Base-by-base conservation (phyloP, 176 grass and related monocot genomes). In the bread wheat (Triticum aestivum) region DNA sequence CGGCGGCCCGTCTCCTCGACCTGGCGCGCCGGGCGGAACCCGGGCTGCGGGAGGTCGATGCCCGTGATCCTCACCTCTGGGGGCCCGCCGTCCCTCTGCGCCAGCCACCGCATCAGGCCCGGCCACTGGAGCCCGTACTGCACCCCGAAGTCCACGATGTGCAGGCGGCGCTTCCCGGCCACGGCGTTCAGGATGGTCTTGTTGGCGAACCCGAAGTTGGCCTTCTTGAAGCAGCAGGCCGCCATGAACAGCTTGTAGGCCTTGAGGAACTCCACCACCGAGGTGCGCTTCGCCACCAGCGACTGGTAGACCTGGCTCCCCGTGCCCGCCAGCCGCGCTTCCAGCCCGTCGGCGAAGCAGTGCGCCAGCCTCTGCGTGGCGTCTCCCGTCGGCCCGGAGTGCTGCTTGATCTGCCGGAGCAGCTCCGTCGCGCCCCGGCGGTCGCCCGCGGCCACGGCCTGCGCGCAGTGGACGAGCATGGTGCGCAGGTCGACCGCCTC, bases 271-370 rank as follows among this genome's bases (percentile, higher is more conserved):
- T 92, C 84, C 51, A 83, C 67, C 3, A 49, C 51, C 0, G 91
- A 74, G 33, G 61, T 86, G 32, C 79, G 72, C 21, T 80, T 80
- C 10, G 65, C 58, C 52, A 89, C 1, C 23, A 86, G 83, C 9
- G 42, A 83, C 5, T 17, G 64, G 75, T 95, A 95, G 4, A 91
- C 34, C 24, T 83, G 61, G 70, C 91, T 95, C 27, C 90, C 84
- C 1, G 76, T 92, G 58, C 93, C 93, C 0, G 86, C 88, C 4
- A 95, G 69, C 8, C 91, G 82, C 5, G 86, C 86, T n/a, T 95
- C 88, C 26, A 95, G 88, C 5, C 90, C 93, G 17, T 95, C 77
- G 1, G 83, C 65, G 34, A 95, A 92, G n/a, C 84, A 92, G 24
- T 83, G 24, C 9, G 93, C 90, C 32, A 95, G 69, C 63, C 89